Evolutionary conservation across 345 rosid species (phyloP), one percentile per base, ranked within the genome.

Genomic region (Eucalyptus victrix): DNA sequence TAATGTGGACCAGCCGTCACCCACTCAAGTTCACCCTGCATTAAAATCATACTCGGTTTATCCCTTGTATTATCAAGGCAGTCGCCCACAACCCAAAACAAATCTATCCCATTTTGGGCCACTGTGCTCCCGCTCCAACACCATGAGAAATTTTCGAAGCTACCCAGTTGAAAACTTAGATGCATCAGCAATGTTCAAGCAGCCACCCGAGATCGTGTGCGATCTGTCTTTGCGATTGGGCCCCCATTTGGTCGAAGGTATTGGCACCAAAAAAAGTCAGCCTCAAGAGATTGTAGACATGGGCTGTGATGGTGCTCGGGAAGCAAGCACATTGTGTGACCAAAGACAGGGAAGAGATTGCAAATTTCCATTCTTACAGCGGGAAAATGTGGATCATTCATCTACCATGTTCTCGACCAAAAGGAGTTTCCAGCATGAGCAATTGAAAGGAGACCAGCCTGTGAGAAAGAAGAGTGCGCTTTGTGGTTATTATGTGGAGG

Each of bases 181-280:
- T 40, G 83, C 83, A 76, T 76, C 47, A 21, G 47, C 30, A 1
- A 40, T 21, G 40, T 76, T 40, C 83, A 76, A 76, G 83, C 83
- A 28, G 9, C 47, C 83, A 14, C 86, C 56, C 24, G 92, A 91
- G 37, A 91, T 80, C 50, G 91, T 88, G 40, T 95, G 98, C 90
- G 99, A 97, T 91, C 93, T 97, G 13, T 95, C 99, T 6, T 89
- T 97, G 50, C 91, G 98, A 86, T 90, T 97, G 93, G 99, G 99
- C 60, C 96, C 97, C 91, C 90, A 90, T 44, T 88, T 93, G 51
- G 89, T 86, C 86, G 91, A 91, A 53, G 89, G 88, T 30, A 54
- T 90, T 44, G 87, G 86, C 72, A 45, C 91, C 87, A 85, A 88
- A 69, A 62, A 40, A 37, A 21, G 47, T 21, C 47, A 21, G 28